These are phyloP conservation scores for Coemansia erecta DNA, from an alignment of 192 early-diverging fungal species.

Conservation along the genomic window DNA sequence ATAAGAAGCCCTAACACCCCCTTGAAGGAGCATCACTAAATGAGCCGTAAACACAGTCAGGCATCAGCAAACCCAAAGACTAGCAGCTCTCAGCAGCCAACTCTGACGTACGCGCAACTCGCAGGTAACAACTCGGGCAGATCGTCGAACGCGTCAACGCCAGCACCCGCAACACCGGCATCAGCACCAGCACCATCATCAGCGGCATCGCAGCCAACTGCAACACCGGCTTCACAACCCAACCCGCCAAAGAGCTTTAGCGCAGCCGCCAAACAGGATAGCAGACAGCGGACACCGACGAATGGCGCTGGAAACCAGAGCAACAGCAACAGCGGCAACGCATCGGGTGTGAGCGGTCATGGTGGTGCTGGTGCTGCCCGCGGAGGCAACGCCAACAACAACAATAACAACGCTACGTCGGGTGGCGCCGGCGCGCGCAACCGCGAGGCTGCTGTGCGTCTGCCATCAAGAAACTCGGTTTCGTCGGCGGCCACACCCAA, in stretches of 20 bases:
- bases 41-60: constrained; percentile 47
- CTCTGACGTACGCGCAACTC: constrained; percentile 43
- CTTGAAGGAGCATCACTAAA: constrained; percentile 29
- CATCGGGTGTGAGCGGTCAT: constrained; percentile 14
- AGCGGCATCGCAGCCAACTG: constrained; percentile 2
- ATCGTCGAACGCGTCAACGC: constrained; percentile 10
- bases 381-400: constrained; percentile 2
- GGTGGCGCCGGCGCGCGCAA: constrained; percentile 21
- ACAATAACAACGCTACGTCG: not conserved
- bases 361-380: constrained; percentile 10
- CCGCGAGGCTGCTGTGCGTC: constrained; percentile 39
- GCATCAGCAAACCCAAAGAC: constrained; percentile 45
- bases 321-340: constrained; percentile 6
- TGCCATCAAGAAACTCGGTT: constrained; percentile 43
- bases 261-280: constrained; percentile 36
- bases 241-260: constrained; percentile 10
- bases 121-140: constrained; percentile 29
- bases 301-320: constrained; percentile 27
- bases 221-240: not conserved
- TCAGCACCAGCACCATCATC: constrained; percentile 20
- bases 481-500: constrained; percentile 28
- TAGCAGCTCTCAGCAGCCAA: constrained; percentile 46
- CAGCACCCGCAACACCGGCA: constrained; percentile 17
- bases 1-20: not conserved
- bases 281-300: constrained; percentile 20